A percentile compares a stretch with the other conserved stretches of the same genome.
These are phyloP conservation scores for Suillus lakei DNA, from an alignment of 768 basidiomycete species.

Conservation along the genomic window DNA sequence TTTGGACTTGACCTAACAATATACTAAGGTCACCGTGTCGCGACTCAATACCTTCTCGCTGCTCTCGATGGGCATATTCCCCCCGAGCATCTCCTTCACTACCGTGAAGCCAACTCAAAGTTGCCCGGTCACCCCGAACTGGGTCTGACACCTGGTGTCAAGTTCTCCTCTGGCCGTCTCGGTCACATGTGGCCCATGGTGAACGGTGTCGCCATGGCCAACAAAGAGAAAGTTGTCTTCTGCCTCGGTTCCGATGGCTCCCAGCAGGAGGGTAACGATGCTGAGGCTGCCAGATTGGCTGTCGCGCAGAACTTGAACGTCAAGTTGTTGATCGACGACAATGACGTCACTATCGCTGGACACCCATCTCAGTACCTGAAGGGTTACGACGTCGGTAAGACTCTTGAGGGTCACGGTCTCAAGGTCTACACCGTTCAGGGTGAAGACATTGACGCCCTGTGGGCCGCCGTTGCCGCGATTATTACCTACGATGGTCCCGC, in stretches of 20 bases:
- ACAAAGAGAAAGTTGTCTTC: slow-evolving; percentile 78
- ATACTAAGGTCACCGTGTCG: slow-evolving; percentile 79
- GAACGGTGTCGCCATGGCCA: slow-evolving; percentile 83
- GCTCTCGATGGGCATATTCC: slow-evolving; percentile 76
- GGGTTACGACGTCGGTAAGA: slow-evolving; percentile 73
- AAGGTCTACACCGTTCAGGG: slow-evolving; percentile 76
- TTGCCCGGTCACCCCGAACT: slow-evolving; percentile 91
- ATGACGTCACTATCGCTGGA: slow-evolving; percentile 92
- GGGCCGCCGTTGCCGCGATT: slow-evolving; percentile 62
- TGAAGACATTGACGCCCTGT: slow-evolving; percentile 80
- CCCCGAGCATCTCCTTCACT: slow-evolving; percentile 78
- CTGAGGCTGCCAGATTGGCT: slow-evolving; percentile 86
- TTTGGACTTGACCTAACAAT: slow-evolving; percentile 5
- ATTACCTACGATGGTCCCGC: slow-evolving; percentile 75
- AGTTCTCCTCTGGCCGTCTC: slow-evolving; percentile 92
- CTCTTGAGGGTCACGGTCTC: slow-evolving; percentile 81
- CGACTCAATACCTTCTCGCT: slow-evolving; percentile 85
- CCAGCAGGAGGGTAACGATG: slow-evolving; percentile 91
- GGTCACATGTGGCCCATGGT: slow-evolving; percentile 92
- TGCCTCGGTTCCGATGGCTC: slow-evolving; percentile 89
- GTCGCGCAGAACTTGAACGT: slow-evolving; percentile 84
- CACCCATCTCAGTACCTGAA: slow-evolving; percentile 87
- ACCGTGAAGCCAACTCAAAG: slow-evolving; percentile 84
- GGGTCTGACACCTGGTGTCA: slow-evolving; percentile 89
- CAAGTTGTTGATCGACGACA: slow-evolving; percentile 88